Percentiles rank a stretch among this genome's conserved stretches.
Conservation (phyloP, 2,329 filamentous ascomycete genomes). For the Nemania abortiva region DNA sequence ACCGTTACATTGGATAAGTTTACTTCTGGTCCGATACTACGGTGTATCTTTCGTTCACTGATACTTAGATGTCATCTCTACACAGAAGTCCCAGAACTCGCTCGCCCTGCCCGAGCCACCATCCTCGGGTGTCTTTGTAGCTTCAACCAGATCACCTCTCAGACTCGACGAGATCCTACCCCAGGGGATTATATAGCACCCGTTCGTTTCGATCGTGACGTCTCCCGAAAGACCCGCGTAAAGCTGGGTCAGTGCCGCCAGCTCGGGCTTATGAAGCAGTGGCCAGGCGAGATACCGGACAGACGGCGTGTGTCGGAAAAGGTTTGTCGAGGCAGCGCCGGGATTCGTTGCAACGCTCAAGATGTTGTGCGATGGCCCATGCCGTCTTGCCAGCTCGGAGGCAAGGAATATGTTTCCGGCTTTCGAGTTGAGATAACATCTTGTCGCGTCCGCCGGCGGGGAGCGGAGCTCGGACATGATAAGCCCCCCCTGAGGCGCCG, state of each 20-base stretch:
- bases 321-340: conserved; percentile 38
- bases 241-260: conserved; percentile 32
- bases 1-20: too few species aligned
- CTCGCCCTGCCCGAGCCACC: conserved; percentile 35
- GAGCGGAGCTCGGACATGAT: conserved; percentile 38
- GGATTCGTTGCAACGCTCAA: conserved; percentile 40
- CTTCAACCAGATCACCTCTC: conserved; percentile 30
- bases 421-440: conserved; percentile 42
- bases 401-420: conserved; percentile 41
- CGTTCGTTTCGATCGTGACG: conserved; percentile 23
- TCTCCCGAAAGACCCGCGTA: conserved; percentile 33
- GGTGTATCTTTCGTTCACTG: neutral
- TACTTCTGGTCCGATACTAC: too few species aligned
- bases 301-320: conserved; percentile 41
- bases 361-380: conserved; percentile 19
- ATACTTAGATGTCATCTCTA: conserved; percentile 26
- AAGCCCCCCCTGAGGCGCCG: conserved; percentile 34
- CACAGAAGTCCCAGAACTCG: conserved; percentile 39
- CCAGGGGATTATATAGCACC: conserved; percentile 35
- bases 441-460: conserved; percentile 35
- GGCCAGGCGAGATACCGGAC: conserved; percentile 37
- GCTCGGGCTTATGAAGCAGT: conserved; percentile 35
- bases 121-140: conserved; percentile 25
- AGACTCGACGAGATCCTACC: conserved; percentile 27
- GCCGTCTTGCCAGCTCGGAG: conserved; percentile 35